Evolutionary conservation across 2,329 filamentous ascomycete species (phyloP).

Genomic region (Rhynchosporium secalis): DNA sequence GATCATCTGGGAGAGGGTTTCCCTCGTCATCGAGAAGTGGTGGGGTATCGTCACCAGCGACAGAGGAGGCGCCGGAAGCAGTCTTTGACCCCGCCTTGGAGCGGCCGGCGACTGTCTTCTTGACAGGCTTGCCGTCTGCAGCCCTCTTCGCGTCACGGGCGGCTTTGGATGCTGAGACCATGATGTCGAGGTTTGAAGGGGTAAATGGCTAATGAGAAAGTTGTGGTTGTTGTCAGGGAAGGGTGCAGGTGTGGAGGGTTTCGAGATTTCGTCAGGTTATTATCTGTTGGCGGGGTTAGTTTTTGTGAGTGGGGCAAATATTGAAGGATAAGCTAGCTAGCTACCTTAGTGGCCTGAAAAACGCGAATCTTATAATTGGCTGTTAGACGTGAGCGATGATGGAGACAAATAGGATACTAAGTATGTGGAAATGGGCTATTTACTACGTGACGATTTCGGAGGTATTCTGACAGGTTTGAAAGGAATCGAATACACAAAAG

Average conservation of each 20-base stretch:
- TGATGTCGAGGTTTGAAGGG: slow-evolving; percentile 42
- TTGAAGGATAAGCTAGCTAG: not conserved
- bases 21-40: slow-evolving; percentile 64
- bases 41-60: slow-evolving; percentile 66
- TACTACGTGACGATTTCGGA: too few species aligned
- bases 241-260: not conserved
- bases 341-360: not conserved
- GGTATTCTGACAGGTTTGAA: too few species aligned
- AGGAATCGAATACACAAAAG: not conserved
- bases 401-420: not conserved
- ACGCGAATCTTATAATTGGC: slow-evolving; percentile 5
- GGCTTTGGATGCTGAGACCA: slow-evolving; percentile 70
- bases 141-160: slow-evolving; percentile 72
- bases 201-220: not conserved
- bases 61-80: slow-evolving; percentile 62
- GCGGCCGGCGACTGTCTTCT: slow-evolving; percentile 71
- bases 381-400: not conserved
- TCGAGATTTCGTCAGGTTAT: slow-evolving; percentile 12
- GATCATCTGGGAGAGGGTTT: slow-evolving; percentile 51
- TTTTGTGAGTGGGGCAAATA: not conserved
- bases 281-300: not conserved
- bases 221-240: not conserved
- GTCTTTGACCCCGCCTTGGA: slow-evolving; percentile 68
- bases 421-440: too few species aligned
- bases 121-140: slow-evolving; percentile 70